These are phyloP conservation scores for Leptographium lundbergii DNA, from an alignment of 2,329 filamentous ascomycete species.

Conservation along the genomic window DNA sequence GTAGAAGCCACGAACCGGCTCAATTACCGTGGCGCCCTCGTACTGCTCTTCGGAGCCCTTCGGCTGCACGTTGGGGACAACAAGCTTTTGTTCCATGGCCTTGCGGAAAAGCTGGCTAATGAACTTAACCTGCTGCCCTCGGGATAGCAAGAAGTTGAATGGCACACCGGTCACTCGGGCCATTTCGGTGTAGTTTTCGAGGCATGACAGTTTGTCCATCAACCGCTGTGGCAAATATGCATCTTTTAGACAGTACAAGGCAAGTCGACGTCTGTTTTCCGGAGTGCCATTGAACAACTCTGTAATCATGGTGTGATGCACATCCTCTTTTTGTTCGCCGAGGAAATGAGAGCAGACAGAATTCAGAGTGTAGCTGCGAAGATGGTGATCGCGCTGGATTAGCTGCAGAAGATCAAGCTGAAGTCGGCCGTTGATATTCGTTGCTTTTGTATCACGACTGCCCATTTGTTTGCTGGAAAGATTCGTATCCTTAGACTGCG, in stretches of 20 bases:
- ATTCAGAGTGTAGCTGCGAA: conserved; percentile 94
- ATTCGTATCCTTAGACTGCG: conserved; percentile 64
- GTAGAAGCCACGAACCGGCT: conserved; percentile 87
- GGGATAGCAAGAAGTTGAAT: conserved; percentile 84
- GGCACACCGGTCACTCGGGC: conserved; percentile 97
- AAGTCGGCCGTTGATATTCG: conserved; percentile 86
- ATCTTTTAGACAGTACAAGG: conserved; percentile 95
- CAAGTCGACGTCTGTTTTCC: conserved; percentile 79
- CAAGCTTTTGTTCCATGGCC: conserved; percentile 80
- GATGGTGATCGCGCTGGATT: conserved; percentile 85
- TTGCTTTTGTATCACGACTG: conserved; percentile 84
- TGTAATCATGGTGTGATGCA: conserved; percentile 98
- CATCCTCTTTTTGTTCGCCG: conserved; percentile 96
- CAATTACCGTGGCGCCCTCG: conserved; percentile 95
- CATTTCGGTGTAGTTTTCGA: conserved; percentile 99
- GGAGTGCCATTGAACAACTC: conserved; percentile 94
- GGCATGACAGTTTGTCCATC: conserved; percentile 94
- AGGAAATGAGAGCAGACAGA: conserved; percentile 91
- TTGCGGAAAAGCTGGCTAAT: conserved; percentile 95
- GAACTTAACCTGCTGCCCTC: conserved; percentile 95
- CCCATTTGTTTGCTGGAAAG: conserved; percentile 99
- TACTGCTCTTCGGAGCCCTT: conserved; percentile 77
- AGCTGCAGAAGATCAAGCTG: conserved; percentile 92
- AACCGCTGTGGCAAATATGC: conserved; percentile 87
- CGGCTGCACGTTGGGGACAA: conserved; percentile 74